Base-by-base conservation (phyloP, 768 basidiomycete genomes). In the Ramaria rubella region DNA sequence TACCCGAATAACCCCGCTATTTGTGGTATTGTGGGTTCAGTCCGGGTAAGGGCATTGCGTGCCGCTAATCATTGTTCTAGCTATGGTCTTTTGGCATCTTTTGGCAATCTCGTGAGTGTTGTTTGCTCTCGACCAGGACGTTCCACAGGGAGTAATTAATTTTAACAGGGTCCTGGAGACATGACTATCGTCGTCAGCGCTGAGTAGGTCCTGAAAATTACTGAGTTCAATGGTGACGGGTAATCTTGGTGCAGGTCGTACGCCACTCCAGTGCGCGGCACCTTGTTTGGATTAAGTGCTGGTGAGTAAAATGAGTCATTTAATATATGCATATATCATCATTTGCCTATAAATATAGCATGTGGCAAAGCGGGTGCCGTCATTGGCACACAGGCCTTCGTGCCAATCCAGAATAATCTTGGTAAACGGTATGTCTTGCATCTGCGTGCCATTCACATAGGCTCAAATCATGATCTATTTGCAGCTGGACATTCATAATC, bases 321-420 rank as follows among this genome's bases (percentile, higher is more conserved):
- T 24, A 14, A 2, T 29, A 24, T 56, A 24, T 17, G 6, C 46
- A n/a, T 34, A 12, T 30, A 6, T 48, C 5, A 12, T 24, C n/a
- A 17, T n/a, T n/a, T n/a, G n/a, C n/a, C n/a, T n/a, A n/a, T n/a
- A n/a, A n/a, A 40, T 40, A n/a, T n/a, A 7, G 83, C 83, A 0
- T 69, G 86, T 6, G 84, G 85, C 9, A 87, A 86, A 63, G 73
- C 82, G 2, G 87, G 87, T 4, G 87, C 86, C n/a, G 86, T 82
- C n/a, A 57, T 86, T 50, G 85, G 85, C 9, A 84, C 82, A 0
- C 83, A 86, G 62, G 81, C 77, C 1, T 86, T 86, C 65, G 84
- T 82, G 3, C 85, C 85, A 3, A 85, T 87, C 59, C 81, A 83
- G 63, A 70, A 72, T 54, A 75, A 85, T 63, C 77, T 85, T n/a